phyloP scores from a whole-genome alignment of 192 early-diverging fungal genomes.

The Jimgerdemannia lactiflua region DNA sequence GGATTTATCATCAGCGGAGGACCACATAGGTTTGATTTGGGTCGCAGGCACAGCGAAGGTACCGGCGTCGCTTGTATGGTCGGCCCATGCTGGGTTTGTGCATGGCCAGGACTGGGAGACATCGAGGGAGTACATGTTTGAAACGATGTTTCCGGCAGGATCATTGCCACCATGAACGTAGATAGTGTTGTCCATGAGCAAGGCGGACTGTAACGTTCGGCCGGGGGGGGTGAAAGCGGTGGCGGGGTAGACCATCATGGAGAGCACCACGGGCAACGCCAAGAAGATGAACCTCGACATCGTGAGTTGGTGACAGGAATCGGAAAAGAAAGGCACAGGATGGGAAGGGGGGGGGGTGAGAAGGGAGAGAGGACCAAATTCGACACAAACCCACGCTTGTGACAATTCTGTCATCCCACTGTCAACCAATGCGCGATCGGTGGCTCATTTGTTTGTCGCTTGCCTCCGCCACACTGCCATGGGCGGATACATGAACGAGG shows the following conservation, averaged over 20 bases:
- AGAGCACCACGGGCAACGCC: neutral
- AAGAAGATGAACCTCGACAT: neutral
- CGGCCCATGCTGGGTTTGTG: neutral
- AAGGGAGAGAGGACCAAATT: too few species aligned
- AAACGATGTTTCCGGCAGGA: neutral
- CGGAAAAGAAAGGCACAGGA: too few species aligned
- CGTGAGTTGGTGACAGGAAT: too few species aligned
- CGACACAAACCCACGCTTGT: too few species aligned
- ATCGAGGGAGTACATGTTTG: neutral
- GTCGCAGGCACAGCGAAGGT: neutral
- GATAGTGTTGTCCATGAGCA: neutral
- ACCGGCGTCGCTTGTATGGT: neutral
- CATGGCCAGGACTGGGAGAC: neutral
- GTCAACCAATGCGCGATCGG: too few species aligned
- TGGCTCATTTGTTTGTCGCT: too few species aligned
- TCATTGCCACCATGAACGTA: neutral
- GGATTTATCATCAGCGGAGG: neutral
- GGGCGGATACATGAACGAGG: too few species aligned
- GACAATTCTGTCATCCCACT: too few species aligned
- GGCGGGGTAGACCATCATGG: neutral
- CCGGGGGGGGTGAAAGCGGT: neutral
- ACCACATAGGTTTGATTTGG: neutral
- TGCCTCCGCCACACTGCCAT: too few species aligned
- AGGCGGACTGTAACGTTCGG: neutral
- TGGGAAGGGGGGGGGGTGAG: too few species aligned